Conservation (phyloP, 768 basidiomycete genomes). For the Cystofilobasidium macerans region DNA sequence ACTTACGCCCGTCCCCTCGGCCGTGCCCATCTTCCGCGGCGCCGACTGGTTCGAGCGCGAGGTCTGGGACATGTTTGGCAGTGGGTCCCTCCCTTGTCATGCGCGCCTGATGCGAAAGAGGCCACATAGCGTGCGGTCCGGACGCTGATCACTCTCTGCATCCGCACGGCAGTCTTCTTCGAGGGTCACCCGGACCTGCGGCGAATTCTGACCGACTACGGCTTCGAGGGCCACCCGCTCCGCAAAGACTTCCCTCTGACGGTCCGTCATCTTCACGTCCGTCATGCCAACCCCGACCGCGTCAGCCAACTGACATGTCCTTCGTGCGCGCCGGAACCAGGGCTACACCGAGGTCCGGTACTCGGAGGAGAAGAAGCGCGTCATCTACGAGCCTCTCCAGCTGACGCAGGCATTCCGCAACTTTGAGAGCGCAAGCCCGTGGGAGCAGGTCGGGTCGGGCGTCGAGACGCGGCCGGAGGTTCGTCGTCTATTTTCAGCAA, state of each 20-base stretch:
- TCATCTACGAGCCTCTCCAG: conserved; percentile 94
- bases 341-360: conserved; percentile 98
- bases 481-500: conserved; percentile 39
- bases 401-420: conserved; percentile 97
- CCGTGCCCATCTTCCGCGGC: conserved; percentile 64
- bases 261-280: conserved; percentile 43
- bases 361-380: conserved; percentile 92
- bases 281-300: too few species aligned
- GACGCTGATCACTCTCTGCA: neutral
- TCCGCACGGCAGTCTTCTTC: conserved; percentile 58
- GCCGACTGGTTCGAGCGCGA: conserved; percentile 99
- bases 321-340: conserved; percentile 41
- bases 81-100: neutral
- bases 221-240: conserved; percentile 93
- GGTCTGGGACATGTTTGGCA: conserved; percentile 90
- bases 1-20: conserved; percentile 78
- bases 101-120: too few species aligned
- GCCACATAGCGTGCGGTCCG: neutral
- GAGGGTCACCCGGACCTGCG: conserved; percentile 94
- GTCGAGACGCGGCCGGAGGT: conserved; percentile 51
- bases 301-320: too few species aligned
- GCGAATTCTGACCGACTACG: conserved; percentile 95
- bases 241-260: conserved; percentile 98
- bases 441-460: conserved; percentile 83
- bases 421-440: conserved; percentile 83